phyloP scores from a whole-genome alignment of 2,329 filamentous ascomycete genomes.

The Trichoderma atroviride region DNA sequence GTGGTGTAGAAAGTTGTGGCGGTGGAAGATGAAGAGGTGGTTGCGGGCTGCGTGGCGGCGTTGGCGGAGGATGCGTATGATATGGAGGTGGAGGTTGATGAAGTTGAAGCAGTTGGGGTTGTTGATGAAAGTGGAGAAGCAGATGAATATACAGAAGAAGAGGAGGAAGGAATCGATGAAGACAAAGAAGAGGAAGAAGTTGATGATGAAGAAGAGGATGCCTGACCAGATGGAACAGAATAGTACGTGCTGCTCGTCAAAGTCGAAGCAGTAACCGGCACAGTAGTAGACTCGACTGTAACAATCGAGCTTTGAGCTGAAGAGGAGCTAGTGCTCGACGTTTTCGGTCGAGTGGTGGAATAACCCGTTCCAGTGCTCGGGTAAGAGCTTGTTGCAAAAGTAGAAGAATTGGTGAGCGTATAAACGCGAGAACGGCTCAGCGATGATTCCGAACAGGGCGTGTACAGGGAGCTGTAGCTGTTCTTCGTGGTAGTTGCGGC shows the following conservation, averaged over 20 bases:
- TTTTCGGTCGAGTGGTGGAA: not conserved
- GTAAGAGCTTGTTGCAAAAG: not conserved
- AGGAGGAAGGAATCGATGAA: not conserved
- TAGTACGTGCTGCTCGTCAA: not conserved
- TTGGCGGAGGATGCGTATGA: conserved; percentile 26
- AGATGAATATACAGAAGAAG: not conserved
- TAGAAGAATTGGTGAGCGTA: not conserved
- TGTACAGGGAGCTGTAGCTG: not conserved
- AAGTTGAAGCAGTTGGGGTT: no score
- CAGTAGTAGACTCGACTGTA: not conserved
- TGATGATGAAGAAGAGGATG: not conserved
- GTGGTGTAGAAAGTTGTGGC: conserved; percentile 31
- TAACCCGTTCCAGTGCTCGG: not conserved
- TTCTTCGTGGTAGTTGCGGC: conserved; percentile 3
- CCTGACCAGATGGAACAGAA: not conserved
- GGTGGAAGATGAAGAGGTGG: conserved; percentile 26
- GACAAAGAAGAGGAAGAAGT: not conserved
- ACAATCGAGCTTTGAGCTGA: not conserved
- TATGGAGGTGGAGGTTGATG: conserved; percentile 9
- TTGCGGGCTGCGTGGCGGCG: conserved; percentile 23
- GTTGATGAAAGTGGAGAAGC: not conserved
- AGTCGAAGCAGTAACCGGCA: not conserved
- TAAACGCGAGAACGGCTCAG: not conserved
- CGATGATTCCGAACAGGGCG: not conserved
- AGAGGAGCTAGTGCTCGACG: not conserved